Base-by-base conservation (phyloP, 331 rosid species). In the Cydonia oblonga region DNA sequence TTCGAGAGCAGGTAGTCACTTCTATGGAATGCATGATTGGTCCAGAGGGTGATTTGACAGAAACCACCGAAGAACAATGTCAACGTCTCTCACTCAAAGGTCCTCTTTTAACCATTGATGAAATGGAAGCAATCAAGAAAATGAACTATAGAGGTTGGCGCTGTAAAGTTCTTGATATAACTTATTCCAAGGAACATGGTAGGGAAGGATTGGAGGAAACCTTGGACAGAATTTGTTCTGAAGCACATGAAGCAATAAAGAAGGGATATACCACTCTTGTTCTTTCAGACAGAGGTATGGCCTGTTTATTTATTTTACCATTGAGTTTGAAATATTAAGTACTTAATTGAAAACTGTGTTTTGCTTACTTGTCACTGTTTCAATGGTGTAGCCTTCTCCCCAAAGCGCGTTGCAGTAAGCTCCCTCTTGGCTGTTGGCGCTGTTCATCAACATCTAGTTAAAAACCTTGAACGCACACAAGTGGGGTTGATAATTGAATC, bases 11-110 rank as follows among this genome's bases (percentile, higher is more conserved):
- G 89, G 89, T 95, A 49, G 99, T 95, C 80, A 95, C 99, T 75
- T 95, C 97, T 46, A 95, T 79, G 96, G 84, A 83, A 80, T 95
- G 99, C 69, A 95, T 95, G 96, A 83, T 95, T 80, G 99, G 99
- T 82, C 99, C 97, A 29, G 99, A 95, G 83, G 99, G 99, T 72
- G 99, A 88, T 81, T 81, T 91, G 70, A 91, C 97, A 14, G 96
- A 95, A 87, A 87, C 83, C 64, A 87, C 97, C 1, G 93, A 95
- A 85, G 96, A 86, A 71, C 99, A 95, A 77, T 90, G 99, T 67
- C 96, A 68, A 30, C 96, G 97, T 33, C 99, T 95, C 80, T 91
- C 99, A 64, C 86, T 95, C 30, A 88, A 90, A 76, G 96, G 93
- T 13, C 87, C 99, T 40, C 96, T 95, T 76, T 69, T 95, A 78